Percentiles rank a stretch among this genome's conserved stretches.
Evolutionary conservation across 202 grass and related monocot genomes (phyloP).

Genomic region (Carex arenaria): DNA sequence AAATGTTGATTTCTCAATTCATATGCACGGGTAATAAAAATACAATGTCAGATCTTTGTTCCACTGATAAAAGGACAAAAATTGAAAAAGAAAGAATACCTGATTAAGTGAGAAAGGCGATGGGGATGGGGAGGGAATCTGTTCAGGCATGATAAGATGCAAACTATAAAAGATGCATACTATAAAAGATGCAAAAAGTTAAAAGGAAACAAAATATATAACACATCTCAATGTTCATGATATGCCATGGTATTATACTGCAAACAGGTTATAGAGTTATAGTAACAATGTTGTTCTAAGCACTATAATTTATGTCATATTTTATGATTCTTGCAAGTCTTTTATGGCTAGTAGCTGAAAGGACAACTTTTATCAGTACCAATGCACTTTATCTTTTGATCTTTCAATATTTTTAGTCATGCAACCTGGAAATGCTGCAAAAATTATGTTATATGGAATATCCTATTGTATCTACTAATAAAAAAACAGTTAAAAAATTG

Average conservation of each 20-base stretch:
- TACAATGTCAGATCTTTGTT: not conserved
- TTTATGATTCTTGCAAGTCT: not conserved
- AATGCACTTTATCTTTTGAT: not conserved
- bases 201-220: not conserved
- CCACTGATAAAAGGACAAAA: not conserved
- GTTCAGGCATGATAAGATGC: conserved; percentile 68
- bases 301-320: not conserved
- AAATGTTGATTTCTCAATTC: not conserved
- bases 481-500: not conserved
- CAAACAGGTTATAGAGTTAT: not conserved
- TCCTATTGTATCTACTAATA: not conserved
- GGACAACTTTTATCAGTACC: not conserved
- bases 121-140: conserved; percentile 51
- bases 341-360: not conserved
- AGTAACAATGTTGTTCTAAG: not conserved
- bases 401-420: not conserved
- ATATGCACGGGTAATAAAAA: not conserved
- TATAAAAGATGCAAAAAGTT: conserved; percentile 13
- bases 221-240: not conserved
- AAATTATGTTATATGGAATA: not conserved
- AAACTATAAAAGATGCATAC: conserved; percentile 63
- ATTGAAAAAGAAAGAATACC: conserved; percentile 32
- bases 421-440: not conserved
- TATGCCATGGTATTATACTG: conserved; percentile 1
- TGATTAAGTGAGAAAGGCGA: conserved; percentile 78